Evolutionary conservation across 805 yeast genomes (phyloP), one percentile per base, ranked within the genome.

Genomic region (Vanderwaltozyma tropicalis): DNA sequence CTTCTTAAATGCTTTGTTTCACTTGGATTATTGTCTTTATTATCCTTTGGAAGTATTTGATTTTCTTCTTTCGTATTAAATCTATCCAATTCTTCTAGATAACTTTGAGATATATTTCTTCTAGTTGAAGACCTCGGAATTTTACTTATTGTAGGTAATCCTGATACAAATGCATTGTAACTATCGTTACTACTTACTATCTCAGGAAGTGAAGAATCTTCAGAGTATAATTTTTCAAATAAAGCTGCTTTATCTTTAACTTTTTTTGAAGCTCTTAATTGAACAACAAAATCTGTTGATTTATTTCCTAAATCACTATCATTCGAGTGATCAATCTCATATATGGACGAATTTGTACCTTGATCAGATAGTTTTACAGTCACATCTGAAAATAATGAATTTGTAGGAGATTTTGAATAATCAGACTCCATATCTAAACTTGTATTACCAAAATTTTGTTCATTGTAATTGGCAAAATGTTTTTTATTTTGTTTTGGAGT

Each of bases 191-290:
- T 43, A 38, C 17, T 41, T 32, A 32, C 31, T 40, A 35, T 42
- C 12, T 37, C 30, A 30, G 28, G 21, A 3, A 31, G 20, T 5
- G 28, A 18, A 14, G 39, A 37, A 16, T 31, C 35, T 5, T 43
- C 40, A 10, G 43, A 37, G 29, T 48, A 46, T 22, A 57, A 40
- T 32, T 47, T 55, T 35, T 59, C 63, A 39, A 55, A 59, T 21
- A 59, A 34, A 19, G 49, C 45, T 1, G 57, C 53, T 35, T 57
- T 59, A 30, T 59, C 62, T 27, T 47, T 56, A 14, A 58, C 63
- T 35, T 52, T 56, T 13, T 44, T 53, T 1, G 63, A 55, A 17
- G 46, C 43, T 41, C 58, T 53, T 25, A 58, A 40, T 28, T 50
- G 47, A 26, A 38, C 44, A 13, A 57, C 41, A 11, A 55, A 49